phyloP scores from a whole-genome alignment of 2,329 filamentous ascomycete genomes.

The Fusarium sp. region DNA sequence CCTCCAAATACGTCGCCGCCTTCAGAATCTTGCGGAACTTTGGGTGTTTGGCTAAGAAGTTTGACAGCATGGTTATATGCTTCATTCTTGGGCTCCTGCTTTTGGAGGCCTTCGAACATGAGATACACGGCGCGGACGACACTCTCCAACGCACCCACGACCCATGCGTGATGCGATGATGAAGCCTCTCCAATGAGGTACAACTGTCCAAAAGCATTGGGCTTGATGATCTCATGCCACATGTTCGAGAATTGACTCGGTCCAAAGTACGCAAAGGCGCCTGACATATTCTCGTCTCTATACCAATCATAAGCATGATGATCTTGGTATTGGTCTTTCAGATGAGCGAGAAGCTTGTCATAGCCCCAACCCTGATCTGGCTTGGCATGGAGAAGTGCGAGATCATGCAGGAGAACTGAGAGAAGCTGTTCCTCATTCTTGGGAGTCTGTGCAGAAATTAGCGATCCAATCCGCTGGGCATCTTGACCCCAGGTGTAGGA shows the following conservation, averaged over 20 bases:
- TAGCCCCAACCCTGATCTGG: background rate
- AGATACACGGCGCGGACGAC: constrained; percentile 34
- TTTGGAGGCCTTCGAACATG: constrained; percentile 29
- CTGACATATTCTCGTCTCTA: constrained; percentile 40
- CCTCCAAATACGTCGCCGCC: constrained; percentile 1
- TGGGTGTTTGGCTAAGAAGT: no score
- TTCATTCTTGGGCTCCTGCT: no score
- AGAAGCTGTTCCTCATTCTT: background rate
- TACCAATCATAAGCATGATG: constrained; percentile 44
- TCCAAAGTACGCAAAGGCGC: constrained; percentile 42
- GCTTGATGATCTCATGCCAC: constrained; percentile 44
- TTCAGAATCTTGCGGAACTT: no score
- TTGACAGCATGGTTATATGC: no score
- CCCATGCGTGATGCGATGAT: constrained; percentile 40
- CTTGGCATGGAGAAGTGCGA: background rate
- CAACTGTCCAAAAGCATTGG: constrained; percentile 39
- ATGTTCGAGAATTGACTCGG: constrained; percentile 41
- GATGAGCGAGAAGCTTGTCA: background rate
- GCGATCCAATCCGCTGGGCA: constrained; percentile 30
- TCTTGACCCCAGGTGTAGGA: constrained; percentile 43
- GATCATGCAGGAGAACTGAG: background rate
- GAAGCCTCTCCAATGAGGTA: constrained; percentile 41
- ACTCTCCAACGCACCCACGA: constrained; percentile 40
- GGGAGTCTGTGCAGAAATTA: constrained; percentile 17
- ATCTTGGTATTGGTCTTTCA: constrained; percentile 18